phyloP scores from a whole-genome alignment of 352 stramenopile genomes.

The Pythium aristosporum region DNA sequence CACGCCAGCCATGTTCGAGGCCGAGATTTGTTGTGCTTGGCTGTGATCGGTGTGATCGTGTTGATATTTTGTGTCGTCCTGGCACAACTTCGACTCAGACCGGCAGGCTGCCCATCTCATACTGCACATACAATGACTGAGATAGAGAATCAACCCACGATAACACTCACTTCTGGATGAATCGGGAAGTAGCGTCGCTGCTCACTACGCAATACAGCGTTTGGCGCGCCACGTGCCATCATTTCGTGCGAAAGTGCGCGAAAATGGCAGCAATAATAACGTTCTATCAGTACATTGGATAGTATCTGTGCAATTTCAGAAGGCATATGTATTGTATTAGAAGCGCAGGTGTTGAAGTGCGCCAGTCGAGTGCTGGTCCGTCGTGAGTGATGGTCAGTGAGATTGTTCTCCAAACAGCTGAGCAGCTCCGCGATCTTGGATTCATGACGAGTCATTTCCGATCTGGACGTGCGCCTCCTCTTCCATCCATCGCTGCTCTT shows the following conservation, averaged over 20 bases:
- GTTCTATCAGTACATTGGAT: conserved; percentile 1
- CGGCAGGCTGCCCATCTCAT: too few species aligned
- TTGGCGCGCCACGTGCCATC: not conserved
- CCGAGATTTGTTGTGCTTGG: too few species aligned
- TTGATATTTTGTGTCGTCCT: too few species aligned
- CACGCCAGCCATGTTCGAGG: too few species aligned
- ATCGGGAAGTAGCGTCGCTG: not conserved
- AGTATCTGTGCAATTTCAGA: not conserved
- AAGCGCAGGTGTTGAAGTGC: conserved; percentile 8
- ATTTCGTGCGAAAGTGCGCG: not conserved
- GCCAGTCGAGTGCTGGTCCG: conserved; percentile 11
- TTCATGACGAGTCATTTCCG: conserved; percentile 3
- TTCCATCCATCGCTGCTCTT: not conserved
- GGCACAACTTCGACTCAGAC: too few species aligned
- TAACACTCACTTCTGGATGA: not conserved
- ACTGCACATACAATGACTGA: not conserved
- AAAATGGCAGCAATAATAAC: not conserved
- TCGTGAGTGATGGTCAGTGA: conserved; percentile 17
- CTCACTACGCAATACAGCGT: not conserved
- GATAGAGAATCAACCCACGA: conserved; percentile 1
- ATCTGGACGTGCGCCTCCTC: not conserved
- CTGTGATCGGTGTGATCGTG: too few species aligned
- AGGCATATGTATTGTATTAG: not conserved
- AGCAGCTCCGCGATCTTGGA: not conserved
- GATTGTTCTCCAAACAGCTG: conserved; percentile 15